These are phyloP conservation scores for cucumber (Cucumis sativus) DNA, from an alignment of 306 rosid genomes.

Conservation along the genomic window DNA sequence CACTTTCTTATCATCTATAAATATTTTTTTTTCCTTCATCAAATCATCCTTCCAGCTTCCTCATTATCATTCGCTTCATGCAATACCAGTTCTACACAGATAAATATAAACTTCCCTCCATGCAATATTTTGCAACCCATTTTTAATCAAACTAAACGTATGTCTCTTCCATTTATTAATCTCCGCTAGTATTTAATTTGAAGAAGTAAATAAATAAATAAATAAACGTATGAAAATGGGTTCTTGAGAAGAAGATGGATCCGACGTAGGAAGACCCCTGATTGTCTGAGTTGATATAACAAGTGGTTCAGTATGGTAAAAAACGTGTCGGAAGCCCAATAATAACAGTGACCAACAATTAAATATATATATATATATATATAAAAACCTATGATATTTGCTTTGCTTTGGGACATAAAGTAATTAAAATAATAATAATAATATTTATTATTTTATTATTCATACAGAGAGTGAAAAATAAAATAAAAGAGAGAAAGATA, in stretches of 20 bases:
- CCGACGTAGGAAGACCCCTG: neutral
- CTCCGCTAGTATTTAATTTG: neutral
- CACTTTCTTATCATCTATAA: too few relatives aligned
- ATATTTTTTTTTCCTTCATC: neutral
- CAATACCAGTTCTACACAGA: neutral
- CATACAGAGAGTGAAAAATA: neutral
- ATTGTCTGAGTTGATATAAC: neutral
- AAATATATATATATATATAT: too few relatives aligned
- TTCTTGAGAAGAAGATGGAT: neutral
- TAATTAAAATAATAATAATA: neutral
- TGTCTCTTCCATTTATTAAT: too few relatives aligned
- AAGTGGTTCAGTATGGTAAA: neutral
- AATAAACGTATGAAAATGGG: neutral
- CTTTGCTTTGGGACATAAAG: neutral
- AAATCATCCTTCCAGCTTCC: neutral
- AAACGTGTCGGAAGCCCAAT: conserved; percentile 7
- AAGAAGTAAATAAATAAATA: too few relatives aligned
- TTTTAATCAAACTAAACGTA: too few relatives aligned
- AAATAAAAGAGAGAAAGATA: neutral
- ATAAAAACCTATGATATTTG: neutral
- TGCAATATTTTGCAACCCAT: too few relatives aligned
- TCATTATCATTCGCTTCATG: neutral
- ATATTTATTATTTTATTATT: neutral
- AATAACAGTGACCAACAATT: neutral
- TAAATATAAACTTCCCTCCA: too few relatives aligned